Conservation (phyloP, 495 filamentous ascomycete species). For the Lasiosphaeriaceae sp. region DNA sequence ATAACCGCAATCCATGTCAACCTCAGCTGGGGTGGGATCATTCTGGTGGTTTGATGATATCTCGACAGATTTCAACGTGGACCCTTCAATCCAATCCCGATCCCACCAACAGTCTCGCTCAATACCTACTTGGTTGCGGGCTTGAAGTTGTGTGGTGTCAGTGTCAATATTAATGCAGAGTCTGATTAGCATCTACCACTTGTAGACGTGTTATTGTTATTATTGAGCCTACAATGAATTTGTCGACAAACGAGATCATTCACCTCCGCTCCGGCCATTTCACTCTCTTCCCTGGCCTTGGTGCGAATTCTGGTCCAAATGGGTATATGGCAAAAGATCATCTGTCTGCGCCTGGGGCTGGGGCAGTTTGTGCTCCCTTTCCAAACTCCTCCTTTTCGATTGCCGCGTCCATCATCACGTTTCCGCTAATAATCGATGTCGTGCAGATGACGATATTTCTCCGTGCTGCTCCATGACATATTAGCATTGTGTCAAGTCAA, state of each 20-base stretch:
- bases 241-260: too few species aligned
- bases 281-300: too few species aligned
- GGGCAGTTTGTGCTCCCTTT: slow-evolving; percentile 23
- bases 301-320: neutral
- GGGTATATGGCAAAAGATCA: neutral
- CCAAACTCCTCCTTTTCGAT: slow-evolving; percentile 70
- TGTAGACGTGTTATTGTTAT: too few species aligned
- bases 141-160: too few species aligned
- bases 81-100: neutral
- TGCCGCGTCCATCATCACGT: slow-evolving; percentile 82
- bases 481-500: slow-evolving; percentile 1
- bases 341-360: neutral
- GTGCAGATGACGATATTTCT: slow-evolving; percentile 88
- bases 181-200: too few species aligned
- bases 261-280: too few species aligned
- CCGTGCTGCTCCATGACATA: slow-evolving; percentile 36
- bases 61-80: neutral
- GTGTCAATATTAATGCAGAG: too few species aligned
- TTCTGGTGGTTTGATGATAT: neutral
- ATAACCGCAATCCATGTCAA: neutral
- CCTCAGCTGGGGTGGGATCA: neutral
- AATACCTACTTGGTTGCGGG: too few species aligned
- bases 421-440: slow-evolving; percentile 85
- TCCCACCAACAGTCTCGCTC: neutral
- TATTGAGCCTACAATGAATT: too few species aligned